Conservation (phyloP, 352 stramenopile genomes). For the Globisporangium ultimum region DNA sequence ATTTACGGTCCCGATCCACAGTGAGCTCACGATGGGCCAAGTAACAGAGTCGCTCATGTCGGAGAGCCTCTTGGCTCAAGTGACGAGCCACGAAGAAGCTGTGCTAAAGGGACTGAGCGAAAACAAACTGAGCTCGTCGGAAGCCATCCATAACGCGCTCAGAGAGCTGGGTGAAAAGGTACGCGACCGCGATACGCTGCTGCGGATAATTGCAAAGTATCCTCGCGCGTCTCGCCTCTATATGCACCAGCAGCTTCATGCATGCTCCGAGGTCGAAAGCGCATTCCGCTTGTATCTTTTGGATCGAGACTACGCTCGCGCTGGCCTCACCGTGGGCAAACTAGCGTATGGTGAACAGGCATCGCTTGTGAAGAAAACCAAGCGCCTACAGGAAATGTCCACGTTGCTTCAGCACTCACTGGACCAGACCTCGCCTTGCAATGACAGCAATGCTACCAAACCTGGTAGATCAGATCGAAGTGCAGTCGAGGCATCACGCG, state of each 20-base stretch:
- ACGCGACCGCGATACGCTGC: constrained; percentile 24
- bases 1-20: constrained; percentile 26
- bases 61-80: not conserved
- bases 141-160: constrained; percentile 41
- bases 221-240: constrained; percentile 40
- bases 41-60: not conserved
- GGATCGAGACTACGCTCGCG: constrained; percentile 23
- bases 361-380: constrained; percentile 30
- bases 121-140: constrained; percentile 42
- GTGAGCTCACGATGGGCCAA: constrained; percentile 24
- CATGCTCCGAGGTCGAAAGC: constrained; percentile 22
- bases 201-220: constrained; percentile 39
- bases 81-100: constrained; percentile 32
- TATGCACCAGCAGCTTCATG: constrained; percentile 34
- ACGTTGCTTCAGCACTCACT: constrained; percentile 25
- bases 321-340: constrained; percentile 36
- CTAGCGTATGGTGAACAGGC: constrained; percentile 43
- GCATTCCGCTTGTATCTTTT: constrained; percentile 29
- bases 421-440: not conserved
- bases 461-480: not conserved
- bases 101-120: constrained; percentile 38
- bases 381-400: constrained; percentile 34
- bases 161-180: constrained; percentile 27
- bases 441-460: not conserved
- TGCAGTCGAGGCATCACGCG: constrained; percentile 12